Evolutionary conservation across 2,329 filamentous ascomycete genomes (phyloP).

Genomic region (Trichoderma aggressivum): DNA sequence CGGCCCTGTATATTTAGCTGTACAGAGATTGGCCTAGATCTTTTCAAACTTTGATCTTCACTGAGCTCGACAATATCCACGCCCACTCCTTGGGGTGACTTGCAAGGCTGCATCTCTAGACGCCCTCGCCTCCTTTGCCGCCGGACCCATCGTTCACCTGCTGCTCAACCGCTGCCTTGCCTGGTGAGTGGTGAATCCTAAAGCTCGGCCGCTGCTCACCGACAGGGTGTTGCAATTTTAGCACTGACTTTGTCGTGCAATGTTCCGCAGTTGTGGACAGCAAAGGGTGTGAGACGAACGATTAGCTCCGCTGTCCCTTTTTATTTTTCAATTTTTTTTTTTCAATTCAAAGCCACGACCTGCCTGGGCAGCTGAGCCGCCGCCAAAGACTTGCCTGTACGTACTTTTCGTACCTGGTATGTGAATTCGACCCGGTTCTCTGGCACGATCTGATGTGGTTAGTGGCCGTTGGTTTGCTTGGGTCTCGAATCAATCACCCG

Average conservation of each 20-base stretch:
- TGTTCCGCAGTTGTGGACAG: constrained; percentile 11
- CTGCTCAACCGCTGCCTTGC: background rate
- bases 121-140: constrained; percentile 7
- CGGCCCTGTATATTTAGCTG: background rate
- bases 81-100: background rate
- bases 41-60: background rate
- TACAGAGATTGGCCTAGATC: background rate
- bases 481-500: background rate
- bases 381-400: background rate
- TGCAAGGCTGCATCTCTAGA: constrained; percentile 12
- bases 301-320: constrained; percentile 3
- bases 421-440: background rate
- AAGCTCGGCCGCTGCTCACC: background rate
- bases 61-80: background rate
- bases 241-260: constrained; percentile 10
- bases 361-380: constrained; percentile 7
- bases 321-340: constrained; percentile 2
- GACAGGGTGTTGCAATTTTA: constrained; percentile 11
- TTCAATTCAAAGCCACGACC: background rate
- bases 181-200: constrained; percentile 6
- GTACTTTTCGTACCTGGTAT: constrained; percentile 6
- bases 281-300: constrained; percentile 10
- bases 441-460: constrained; percentile 12
- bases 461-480: constrained; percentile 2
- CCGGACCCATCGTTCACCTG: background rate